Evolutionary conservation across 2,329 filamentous ascomycete genomes (phyloP), one percentile per base, ranked within the genome.

Genomic region (Penicillium decumbens): DNA sequence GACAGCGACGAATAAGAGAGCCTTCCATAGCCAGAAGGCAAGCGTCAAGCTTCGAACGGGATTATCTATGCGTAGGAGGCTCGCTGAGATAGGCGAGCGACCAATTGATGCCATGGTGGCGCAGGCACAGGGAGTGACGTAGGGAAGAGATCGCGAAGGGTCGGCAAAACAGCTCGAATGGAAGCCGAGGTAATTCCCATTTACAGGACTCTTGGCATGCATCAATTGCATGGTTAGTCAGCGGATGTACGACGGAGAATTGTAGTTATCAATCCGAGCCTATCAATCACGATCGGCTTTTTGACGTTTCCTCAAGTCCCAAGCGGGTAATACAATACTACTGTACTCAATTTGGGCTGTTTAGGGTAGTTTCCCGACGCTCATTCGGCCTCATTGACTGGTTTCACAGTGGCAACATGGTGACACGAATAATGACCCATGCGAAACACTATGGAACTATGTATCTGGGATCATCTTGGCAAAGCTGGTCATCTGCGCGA

Each of bases 11-110:
- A 82, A 65, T 24, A 85, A 64, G 8, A 83, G 41, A 3, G 65
- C 49, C 63, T 85, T 85, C 82, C 81, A 85, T 7, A 70, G 54
- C 42, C 71, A 61, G 59, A 81, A 84, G 3, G 74, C 58, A 10
- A 61, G 39, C 3, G 69, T 65, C 51, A 73, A 59, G 43, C 64
- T 64, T 41, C 57, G 59, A 49, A 71, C 51, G 6, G 70, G 69
- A 45, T 60, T 62, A 29, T 55, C 53, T 40, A 62, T 56, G 50
- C 61, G 57, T 10, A 66, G 52, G 20, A 68, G 48, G 13, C 39
- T 49, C 28, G 56, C 53, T 23, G 48, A 50, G 42, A 43, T 41
- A 28, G 50, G 39, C 13, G 25, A 45, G 45, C 33, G 45, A 45
- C 24, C 60, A 32, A 56, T 50, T 33, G 54, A 45, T 27, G 47